phyloP scores from a whole-genome alignment of 2,329 filamentous ascomycete genomes.

The Hypocrella siamensis region DNA sequence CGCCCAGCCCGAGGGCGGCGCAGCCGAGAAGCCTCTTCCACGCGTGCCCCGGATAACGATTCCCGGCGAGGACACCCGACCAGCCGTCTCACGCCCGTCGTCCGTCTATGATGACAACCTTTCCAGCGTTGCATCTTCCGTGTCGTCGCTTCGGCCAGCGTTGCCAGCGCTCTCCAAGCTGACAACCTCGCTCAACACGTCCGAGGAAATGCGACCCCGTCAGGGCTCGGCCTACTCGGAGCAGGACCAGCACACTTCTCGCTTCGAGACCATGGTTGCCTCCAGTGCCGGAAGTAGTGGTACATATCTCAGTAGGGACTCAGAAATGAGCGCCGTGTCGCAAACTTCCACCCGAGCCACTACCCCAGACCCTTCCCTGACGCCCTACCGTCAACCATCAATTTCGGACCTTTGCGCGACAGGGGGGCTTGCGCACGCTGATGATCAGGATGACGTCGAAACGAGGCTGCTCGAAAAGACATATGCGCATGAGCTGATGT shows the following conservation, averaged over 20 bases:
- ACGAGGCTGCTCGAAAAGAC: slow-evolving; percentile 80
- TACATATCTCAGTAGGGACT: slow-evolving; percentile 67
- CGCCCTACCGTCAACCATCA: slow-evolving; percentile 42
- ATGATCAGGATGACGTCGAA: slow-evolving; percentile 68
- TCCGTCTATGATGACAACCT: slow-evolving; percentile 25
- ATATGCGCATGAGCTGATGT: slow-evolving; percentile 77
- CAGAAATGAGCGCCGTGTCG: slow-evolving; percentile 65
- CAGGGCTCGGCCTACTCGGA: slow-evolving; percentile 30
- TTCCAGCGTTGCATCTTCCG: slow-evolving; percentile 27
- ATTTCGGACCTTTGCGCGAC: slow-evolving; percentile 52
- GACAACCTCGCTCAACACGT: slow-evolving; percentile 30
- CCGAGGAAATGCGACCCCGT: slow-evolving; percentile 27
- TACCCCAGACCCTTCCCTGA: slow-evolving; percentile 53
- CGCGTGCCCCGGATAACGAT: slow-evolving; percentile 43
- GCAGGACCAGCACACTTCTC: slow-evolving; percentile 35
- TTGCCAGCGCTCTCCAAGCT: slow-evolving; percentile 43
- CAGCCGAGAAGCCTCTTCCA: slow-evolving; percentile 53
- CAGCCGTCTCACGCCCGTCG: slow-evolving; percentile 24
- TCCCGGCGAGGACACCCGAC: slow-evolving; percentile 14
- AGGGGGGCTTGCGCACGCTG: slow-evolving; percentile 49
- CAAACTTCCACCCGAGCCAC: slow-evolving; percentile 77
- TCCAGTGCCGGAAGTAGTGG: slow-evolving; percentile 66
- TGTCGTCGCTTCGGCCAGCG: slow-evolving; percentile 29
- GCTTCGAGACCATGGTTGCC: slow-evolving; percentile 55
- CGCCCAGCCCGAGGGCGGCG: slow-evolving; percentile 22